Evolutionary conservation across 225 moss, liverwort and hornwort genomes (phyloP), one percentile per base, ranked within the genome.

Genomic region (Bryoerythrophyllum caledonicum): DNA sequence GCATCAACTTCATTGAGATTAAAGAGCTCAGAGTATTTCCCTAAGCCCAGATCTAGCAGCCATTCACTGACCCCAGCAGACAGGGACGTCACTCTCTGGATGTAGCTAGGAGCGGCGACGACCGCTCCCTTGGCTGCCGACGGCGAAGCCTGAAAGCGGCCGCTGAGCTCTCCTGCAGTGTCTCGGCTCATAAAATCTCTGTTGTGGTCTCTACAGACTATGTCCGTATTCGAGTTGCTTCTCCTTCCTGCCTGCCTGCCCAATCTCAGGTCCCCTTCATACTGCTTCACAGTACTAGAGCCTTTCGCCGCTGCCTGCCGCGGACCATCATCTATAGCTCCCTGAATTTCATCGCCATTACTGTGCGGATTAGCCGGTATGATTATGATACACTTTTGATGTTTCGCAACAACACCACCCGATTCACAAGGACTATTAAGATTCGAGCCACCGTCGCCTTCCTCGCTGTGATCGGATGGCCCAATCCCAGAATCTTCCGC

Each of bases 1-100:
- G 81, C 90, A 16, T 99, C 97, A 51, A 99, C 97, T 84, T 99
- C 97, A 72, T 99, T 91, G 70, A 84, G 81, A 19, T 91, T 90
- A 56, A 99, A 99, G 13, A 89, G 62, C 48, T 93, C 91, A 11
- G 86, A 80, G 58, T 94, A 94, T 61, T 94, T 94, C 51, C 87
- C 91, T 13, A 99, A 74, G 12, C 93, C 94, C 14, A 99, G 88
- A 16, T 86, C 91, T 67, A 80, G 71, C 60, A 99, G 85, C 97
- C 94, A 99, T 30, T 81, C 87, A 72, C 72, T 83, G 2, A 97
- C 94, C 37, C 89, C 93, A 2, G 81, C 77, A 24, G 74, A 53
- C 4, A 83, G 38, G 13, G 44, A 53, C 5, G 54, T n/a, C 19
- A 64, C 71, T 44, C 74, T 74, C n/a, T n/a, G n/a, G n/a, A n/a